Evolutionary conservation across 768 basidiomycete genomes (phyloP), one percentile per base, ranked within the genome.

Genomic region (Strobilomyces confusus): DNA sequence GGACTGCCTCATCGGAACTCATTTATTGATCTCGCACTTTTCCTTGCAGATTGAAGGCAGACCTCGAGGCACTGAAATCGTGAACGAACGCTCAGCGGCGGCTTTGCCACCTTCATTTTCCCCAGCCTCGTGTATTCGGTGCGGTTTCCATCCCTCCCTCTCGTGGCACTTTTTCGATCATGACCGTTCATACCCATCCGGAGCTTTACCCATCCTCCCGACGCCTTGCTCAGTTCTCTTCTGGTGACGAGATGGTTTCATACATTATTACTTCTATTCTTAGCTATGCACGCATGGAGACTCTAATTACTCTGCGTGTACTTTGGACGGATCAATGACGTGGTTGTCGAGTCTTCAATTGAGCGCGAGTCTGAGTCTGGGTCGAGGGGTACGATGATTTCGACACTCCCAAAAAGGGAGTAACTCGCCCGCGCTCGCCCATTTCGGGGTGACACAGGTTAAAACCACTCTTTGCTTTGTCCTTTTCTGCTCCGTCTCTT

Each of bases 11-110:
- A n/a, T n/a, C n/a, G n/a, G n/a, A n/a, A n/a, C n/a, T n/a, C n/a
- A n/a, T n/a, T n/a, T n/a, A n/a, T n/a, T n/a, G n/a, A n/a, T n/a
- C n/a, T n/a, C n/a, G n/a, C n/a, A n/a, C n/a, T n/a, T n/a, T n/a
- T n/a, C n/a, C n/a, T n/a, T n/a, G n/a, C n/a, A n/a, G 87, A 75
- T 74, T 89, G 68, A 83, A 84, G 58, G 84, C 81, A 68, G 87
- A 89, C 58, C 58, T 87, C 56, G 82, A 79, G 46, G 74, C 77
- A 63, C 58, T 76, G 57, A 74, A 75, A 61, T 57, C 67, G 44
- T 60, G 60, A 59, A 56, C 63, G 54, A 61, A 60, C n/a, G n/a
- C 53, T 41, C 52, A 53, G 57, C 26, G 51, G 44, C 42, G 51
- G 48, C 48, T 32, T 29, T 32, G 13, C 48, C 17, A 47, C 49